These are phyloP conservation scores for Agaricus sinodeliciosus DNA, from an alignment of 768 basidiomycete genomes.

Conservation along the genomic window DNA sequence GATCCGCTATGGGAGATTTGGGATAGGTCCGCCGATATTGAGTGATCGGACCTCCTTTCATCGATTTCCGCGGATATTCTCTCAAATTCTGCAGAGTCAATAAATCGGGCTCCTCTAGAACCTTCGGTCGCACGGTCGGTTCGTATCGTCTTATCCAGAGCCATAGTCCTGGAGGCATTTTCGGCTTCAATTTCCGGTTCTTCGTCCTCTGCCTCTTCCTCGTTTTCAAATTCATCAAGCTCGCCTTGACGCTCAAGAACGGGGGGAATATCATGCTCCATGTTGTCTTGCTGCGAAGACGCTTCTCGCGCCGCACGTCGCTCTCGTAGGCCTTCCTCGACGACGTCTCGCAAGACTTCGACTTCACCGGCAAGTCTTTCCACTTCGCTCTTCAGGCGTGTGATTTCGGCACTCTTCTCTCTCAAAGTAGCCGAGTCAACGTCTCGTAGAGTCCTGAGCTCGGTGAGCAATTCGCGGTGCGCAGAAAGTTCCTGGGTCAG, in stretches of 20 bases:
- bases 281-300: conserved; percentile 20
- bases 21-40: conserved; percentile 8
- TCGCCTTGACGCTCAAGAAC: conserved; percentile 14
- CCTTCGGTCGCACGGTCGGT: conserved; percentile 51
- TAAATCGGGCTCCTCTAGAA: conserved; percentile 32
- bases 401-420: conserved; percentile 62
- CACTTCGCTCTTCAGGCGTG: conserved; percentile 64
- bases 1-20: conserved; percentile 2
- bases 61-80: conserved; percentile 62
- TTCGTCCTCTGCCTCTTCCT: conserved; percentile 22
- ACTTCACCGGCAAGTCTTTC: conserved; percentile 82
- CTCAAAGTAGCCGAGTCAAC: conserved; percentile 50
- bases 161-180: neutral
- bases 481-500: conserved; percentile 74
- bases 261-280: conserved; percentile 23
- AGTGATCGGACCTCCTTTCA: conserved; percentile 50
- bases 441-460: conserved; percentile 59
- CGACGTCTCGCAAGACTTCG: conserved; percentile 76
- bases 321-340: conserved; percentile 82
- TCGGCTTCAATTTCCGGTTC: conserved; percentile 22
- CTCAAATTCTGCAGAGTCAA: conserved; percentile 53
- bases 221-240: conserved; percentile 18
- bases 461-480: conserved; percentile 64
- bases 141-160: conserved; percentile 39
- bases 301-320: conserved; percentile 49